Base-by-base conservation (phyloP, 768 basidiomycete genomes). In the Ephemerocybe angulata region DNA sequence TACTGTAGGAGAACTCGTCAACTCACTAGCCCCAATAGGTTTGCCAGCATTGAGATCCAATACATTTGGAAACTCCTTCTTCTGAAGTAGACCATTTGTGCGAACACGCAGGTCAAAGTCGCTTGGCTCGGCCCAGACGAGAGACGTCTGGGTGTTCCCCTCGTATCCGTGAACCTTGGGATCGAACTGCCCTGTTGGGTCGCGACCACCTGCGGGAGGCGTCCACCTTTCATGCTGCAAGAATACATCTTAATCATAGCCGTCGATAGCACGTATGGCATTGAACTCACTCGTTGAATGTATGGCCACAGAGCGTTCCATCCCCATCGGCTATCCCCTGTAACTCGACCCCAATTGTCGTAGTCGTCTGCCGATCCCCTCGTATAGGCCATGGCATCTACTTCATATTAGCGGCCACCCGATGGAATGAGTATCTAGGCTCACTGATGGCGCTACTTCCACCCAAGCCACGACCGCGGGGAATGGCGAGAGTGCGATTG, bases 391-490 rank as follows among this genome's bases (percentile, higher is more conserved):
- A 56, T 52, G 7, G 17, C 33, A 19, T 56, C 55, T 56, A 1
- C n/a, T 21, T 29, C 43, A 30, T 15, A 27, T 13, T 8, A 8
- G 8, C 33, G 17, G 8, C 8, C 33, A 8, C 10, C 10, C 33
- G 33, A 8, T 8, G 33, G 17, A 17, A 35, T 35, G 38, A 30
- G 21, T 38, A 48, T 10, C 2, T 21, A 44, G 38, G 4, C 56
- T 13, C n/a, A 68, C 67, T 67, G 37, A 64, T 61, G n/a, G 63
- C 61, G 21, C 59, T 64, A 27, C 58, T 60, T 21, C 70, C 71
- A 7, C 71, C 71, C 1, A 72, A 53, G 27, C 67, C 52, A 38
- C 57, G 55, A 0, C 69, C 71, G 8, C 69, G 53, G 4, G 65
- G 47, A 43, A 64, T 66, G 8, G 54, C 8, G 4, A 67, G 52